Base-by-base conservation (phyloP, 2,329 filamentous ascomycete species). In the Cladosporium sp. region DNA sequence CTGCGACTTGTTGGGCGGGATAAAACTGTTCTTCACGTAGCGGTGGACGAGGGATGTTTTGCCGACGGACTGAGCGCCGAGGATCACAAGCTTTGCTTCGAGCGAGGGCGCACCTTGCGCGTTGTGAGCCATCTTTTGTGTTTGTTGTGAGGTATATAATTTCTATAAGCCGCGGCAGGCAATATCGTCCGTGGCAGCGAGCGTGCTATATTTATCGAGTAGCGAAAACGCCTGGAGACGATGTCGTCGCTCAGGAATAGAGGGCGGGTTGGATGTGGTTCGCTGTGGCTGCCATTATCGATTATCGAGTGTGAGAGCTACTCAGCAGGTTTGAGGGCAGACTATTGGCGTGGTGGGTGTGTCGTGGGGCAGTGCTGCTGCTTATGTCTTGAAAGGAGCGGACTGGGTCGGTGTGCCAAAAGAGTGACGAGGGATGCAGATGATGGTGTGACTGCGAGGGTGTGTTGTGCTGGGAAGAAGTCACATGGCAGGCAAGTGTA, bases 1-100 rank as follows among this genome's bases (percentile, higher is more conserved):
- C 65, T 80, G 79, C 16, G 80, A 81, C 26, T 77, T 78, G 18
- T 68, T 66, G 18, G 79, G 79, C 7, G 89, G 89, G 69, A 87
- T 85, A 78, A 91, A 92, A 66, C 85, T 82, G 75, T 89, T 89
- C 69, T 90, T 90, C 79, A 89, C 90, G 74, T 89, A 93, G 69
- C 91, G 88, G 80, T 88, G 89, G 32, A 93, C 88, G 51, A 93
- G 84, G 16, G 88, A 90, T 14, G 91, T 93, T 81, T 93, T 93
- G 74, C 90, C 90, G 64, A 93, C 90, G 76, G 89, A 88, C 79
- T 93, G 91, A 58, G 89, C 87, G 78, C 91, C 91, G 73, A 93
- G 88, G 68, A 93, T 89, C 70, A 93, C 89, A 65, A 93, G 90
- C 79, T 93, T 92, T 76, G 91, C 89, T 81, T 93, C 90, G 74